Conservation (phyloP, 2,329 filamentous ascomycete genomes). For the Fusarium beomiforme region DNA sequence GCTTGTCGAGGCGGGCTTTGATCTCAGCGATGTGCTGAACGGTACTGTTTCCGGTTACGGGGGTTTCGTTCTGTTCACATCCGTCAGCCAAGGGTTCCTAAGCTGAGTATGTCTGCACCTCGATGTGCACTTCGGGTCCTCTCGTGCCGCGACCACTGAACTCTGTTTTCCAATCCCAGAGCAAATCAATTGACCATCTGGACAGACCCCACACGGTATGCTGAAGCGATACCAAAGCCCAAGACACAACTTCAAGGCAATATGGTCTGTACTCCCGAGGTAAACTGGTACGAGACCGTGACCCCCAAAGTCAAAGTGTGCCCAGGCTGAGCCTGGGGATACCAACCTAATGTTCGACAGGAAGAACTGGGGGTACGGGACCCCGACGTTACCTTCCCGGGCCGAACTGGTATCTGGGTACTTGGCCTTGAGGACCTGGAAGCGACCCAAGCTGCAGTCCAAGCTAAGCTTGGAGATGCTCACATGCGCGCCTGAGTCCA, state of each 20-base stretch:
- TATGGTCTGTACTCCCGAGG: not conserved
- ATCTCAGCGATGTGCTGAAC: not conserved
- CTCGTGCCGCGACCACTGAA: conserved; percentile 4
- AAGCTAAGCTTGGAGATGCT: conserved; percentile 18
- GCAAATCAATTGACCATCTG: conserved; percentile 20
- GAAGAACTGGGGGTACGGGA: not conserved
- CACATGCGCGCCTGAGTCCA: not conserved
- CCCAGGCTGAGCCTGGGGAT: conserved; percentile 17
- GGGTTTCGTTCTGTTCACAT: conserved; percentile 3
- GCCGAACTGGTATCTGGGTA: not conserved
- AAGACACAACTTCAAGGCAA: conserved; percentile 3
- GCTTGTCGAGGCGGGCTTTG: not conserved
- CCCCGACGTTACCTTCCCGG: not conserved
- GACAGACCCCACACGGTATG: conserved; percentile 4
- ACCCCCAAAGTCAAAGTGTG: not conserved
- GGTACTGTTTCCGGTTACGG: not conserved
- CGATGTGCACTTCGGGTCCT: conserved; percentile 18
- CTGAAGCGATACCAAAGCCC: not conserved
- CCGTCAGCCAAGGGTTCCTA: conserved; percentile 25
- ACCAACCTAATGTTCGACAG: not conserved
- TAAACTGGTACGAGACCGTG: conserved; percentile 15
- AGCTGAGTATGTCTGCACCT: conserved; percentile 39
- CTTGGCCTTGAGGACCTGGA: not conserved
- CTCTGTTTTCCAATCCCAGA: conserved; percentile 24
- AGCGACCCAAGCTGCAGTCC: conserved; percentile 8